Base-by-base conservation (phyloP, 192 early-diverging fungal species). In the Coemansia furcata region DNA sequence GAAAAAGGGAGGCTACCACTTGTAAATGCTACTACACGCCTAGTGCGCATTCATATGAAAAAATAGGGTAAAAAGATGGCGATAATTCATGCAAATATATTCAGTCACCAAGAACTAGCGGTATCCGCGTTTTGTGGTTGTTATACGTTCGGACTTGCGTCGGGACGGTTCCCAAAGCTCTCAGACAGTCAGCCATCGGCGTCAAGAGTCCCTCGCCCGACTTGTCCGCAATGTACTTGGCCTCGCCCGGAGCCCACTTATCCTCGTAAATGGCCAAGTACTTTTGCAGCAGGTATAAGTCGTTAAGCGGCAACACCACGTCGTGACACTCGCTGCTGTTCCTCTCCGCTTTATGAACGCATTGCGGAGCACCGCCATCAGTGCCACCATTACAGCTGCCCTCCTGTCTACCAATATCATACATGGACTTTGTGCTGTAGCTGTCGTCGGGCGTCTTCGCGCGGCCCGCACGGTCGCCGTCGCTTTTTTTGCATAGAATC, bases 211-310 rank as follows among this genome's bases (percentile, higher is more conserved):
- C 70, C n/a, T 40, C 32, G 17, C 35, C 32, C 19, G 44, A 57
- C 2, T 26, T 57, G 15, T 40, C 42, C 4, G 39, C 33, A 15
- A 57, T 57, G 17, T 57, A 57, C 54, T 32, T 57, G 19, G 71
- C 12, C 62, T 79, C 77, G 19, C 49, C 68, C 0, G 68, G 39
- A 14, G 57, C 43, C 78, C 78, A 80, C 23, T 72, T 66, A 32
- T 80, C 72, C 63, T 65, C 54, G 44, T 80, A 80, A 66, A 74
- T 54, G 10, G 38, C 44, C 40, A 80, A 69, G 60, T 80, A 80
- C 63, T 80, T 80, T 69, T 80, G 78, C 63, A 80, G 62, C 68
- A 80, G 9, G 54, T 80, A 80, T 66, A 80, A 67, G 63, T 80
- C 78, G 44, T 80, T 80, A 39, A 80, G 63, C 29, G 72, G 66